These are phyloP conservation scores for Penicillium arizonense DNA, from an alignment of 495 filamentous ascomycete species.

Conservation along the genomic window DNA sequence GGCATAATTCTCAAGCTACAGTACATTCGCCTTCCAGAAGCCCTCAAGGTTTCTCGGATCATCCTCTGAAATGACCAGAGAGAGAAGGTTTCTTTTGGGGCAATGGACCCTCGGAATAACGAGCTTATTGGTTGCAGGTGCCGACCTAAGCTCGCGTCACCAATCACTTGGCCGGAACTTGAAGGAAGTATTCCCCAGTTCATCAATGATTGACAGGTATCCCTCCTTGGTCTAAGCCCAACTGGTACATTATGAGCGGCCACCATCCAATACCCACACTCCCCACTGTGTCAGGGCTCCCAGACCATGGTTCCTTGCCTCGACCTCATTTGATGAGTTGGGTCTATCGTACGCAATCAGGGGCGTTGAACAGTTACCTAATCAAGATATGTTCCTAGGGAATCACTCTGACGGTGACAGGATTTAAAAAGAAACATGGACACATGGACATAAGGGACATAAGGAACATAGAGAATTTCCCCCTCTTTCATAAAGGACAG, in stretches of 20 bases:
- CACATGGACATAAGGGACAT: background rate
- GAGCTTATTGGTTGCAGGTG: slow-evolving; percentile 23
- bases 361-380: slow-evolving; percentile 17
- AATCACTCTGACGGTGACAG: background rate
- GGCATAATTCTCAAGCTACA: slow-evolving; percentile 1
- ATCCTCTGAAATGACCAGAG: slow-evolving; percentile 20
- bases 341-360: slow-evolving; percentile 32
- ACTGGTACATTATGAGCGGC: slow-evolving; percentile 7
- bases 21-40: slow-evolving; percentile 19
- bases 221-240: slow-evolving; percentile 13
- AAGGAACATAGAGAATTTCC: background rate
- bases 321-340: slow-evolving; percentile 30
- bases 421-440: slow-evolving; percentile 6
- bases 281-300: slow-evolving; percentile 30
- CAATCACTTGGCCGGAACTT: slow-evolving; percentile 20
- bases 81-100: slow-evolving; percentile 21
- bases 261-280: slow-evolving; percentile 17
- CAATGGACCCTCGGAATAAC: slow-evolving; percentile 17
- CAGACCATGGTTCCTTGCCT: slow-evolving; percentile 33
- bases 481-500: background rate
- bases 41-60: slow-evolving; percentile 21
- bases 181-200: slow-evolving; percentile 28
- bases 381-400: slow-evolving; percentile 8
- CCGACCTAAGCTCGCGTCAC: slow-evolving; percentile 22
- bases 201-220: slow-evolving; percentile 33